These are phyloP conservation scores for Solanum corneliomulleri DNA, from an alignment of 257 asterid species.

Conservation along the genomic window DNA sequence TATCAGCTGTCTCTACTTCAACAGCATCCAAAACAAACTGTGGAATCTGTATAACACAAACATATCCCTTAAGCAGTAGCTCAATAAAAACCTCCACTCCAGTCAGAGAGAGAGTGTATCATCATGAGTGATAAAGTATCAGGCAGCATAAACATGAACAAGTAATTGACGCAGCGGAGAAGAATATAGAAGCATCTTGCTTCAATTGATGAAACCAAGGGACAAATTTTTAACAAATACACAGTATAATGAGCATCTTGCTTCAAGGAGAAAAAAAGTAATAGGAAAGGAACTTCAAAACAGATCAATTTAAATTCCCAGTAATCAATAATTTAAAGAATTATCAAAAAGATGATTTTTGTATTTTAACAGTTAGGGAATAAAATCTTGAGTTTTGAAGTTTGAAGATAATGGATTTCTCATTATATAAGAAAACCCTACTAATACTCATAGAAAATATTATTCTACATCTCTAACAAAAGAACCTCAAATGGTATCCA, in stretches of 20 bases:
- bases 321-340: neutral
- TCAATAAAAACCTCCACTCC: neutral
- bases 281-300: neutral
- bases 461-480: neutral
- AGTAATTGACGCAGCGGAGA: neutral
- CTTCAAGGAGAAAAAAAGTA: neutral
- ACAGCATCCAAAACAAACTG: slow-evolving; percentile 86
- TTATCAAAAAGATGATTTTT: neutral
- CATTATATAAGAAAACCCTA: neutral
- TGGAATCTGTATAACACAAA: slow-evolving; percentile 54
- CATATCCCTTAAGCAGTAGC: neutral
- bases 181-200: neutral
- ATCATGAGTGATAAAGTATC: neutral
- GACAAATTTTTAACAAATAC: neutral
- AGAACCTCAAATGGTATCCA: neutral
- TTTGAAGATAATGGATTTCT: neutral
- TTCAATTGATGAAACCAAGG: neutral
- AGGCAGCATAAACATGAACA: neutral
- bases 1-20: slow-evolving; percentile 57
- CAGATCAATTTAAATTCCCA: neutral
- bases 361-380: neutral
- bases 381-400: neutral
- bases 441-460: neutral
- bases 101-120: neutral
- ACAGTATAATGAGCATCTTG: neutral